Percentiles rank a stretch among this genome's conserved stretches.
These are phyloP conservation scores for Adansonia rubrostipa DNA, from an alignment of 441 rosid species.

Conservation along the genomic window DNA sequence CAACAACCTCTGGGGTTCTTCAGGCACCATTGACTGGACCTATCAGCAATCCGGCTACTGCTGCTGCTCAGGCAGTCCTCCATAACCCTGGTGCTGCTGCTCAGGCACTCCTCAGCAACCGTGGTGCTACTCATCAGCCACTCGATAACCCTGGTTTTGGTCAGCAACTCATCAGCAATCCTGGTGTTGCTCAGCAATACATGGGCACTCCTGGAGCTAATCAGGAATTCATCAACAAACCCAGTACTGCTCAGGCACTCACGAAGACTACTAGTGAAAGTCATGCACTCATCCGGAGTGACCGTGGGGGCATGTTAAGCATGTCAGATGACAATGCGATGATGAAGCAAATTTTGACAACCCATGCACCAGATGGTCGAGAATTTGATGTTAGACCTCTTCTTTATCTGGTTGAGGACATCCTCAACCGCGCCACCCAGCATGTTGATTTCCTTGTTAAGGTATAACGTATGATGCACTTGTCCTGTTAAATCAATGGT, in stretches of 20 bases:
- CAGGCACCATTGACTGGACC: background rate
- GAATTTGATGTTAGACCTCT: slow-evolving; percentile 80
- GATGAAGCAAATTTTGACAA: slow-evolving; percentile 64
- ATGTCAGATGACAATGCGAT: slow-evolving; percentile 70
- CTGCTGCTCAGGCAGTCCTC: slow-evolving; percentile 13
- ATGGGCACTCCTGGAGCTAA: background rate
- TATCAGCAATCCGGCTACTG: background rate
- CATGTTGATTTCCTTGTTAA: slow-evolving; percentile 36
- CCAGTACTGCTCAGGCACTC: background rate
- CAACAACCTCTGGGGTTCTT: background rate
- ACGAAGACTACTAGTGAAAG: background rate
- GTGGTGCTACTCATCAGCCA: background rate
- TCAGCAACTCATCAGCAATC: background rate
- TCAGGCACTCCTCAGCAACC: background rate
- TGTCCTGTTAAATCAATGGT: background rate
- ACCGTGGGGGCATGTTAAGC: slow-evolving; percentile 47
- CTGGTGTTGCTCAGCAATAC: slow-evolving; percentile 11
- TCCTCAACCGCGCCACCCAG: slow-evolving; percentile 71
- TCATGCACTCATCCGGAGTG: slow-evolving; percentile 17
- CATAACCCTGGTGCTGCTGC: background rate
- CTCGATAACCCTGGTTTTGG: background rate
- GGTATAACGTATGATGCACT: slow-evolving; percentile 37
- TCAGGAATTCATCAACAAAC: slow-evolving; percentile 16
- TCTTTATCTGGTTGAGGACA: slow-evolving; percentile 72
- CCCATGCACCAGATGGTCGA: slow-evolving; percentile 79